Evolutionary conservation across 2,329 filamentous ascomycete species (phyloP), one percentile per base, ranked within the genome.

Genomic region (Colletotrichum spaethianum): DNA sequence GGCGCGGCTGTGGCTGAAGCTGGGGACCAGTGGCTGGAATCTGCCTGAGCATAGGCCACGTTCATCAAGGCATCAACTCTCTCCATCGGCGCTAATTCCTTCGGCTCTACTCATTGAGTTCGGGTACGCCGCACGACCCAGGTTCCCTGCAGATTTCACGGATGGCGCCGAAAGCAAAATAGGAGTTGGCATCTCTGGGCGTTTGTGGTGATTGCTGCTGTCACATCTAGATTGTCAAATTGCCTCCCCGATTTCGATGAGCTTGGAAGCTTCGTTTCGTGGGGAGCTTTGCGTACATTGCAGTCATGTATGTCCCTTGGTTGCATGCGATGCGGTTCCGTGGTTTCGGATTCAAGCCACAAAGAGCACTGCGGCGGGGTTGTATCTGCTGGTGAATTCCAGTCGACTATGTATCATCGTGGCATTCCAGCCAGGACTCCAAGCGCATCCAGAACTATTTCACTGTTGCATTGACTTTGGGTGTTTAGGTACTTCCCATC

Each of bases 1-100:
- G 70, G 70, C 59, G 59, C 33, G 40, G 4, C 36, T 36, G 66
- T 70, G 70, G 70, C 70, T 72, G 70, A 72, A 72, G 70, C 70
- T 72, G 23, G 31, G 36, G 26, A 0, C 5, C 18, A 36, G 46
- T 63, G 59, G 60, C 60, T 70, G 9, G 42, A 9, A 18, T 12
- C 2, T 33, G 56, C 38, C 42, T 44, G 5, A 56, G 26, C 26
- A 12, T 9, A 23, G 14, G 3, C 23, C 42, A 18, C 3, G 1
- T 40, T 1, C 14, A 36, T 12, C 12, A 11, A 52, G 66, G 52
- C 66, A 64, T 12, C 60, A 11, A 23, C 3, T 36, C 5, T 36
- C 5, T 26, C 4, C 16, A 20, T 68, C 64, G 42, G 57, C 28
- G 12, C 63, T 63, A 59, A 57, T 16, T 20, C 7, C 9, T 31